phyloP scores from a whole-genome alignment of 345 rosid species.

The Populus ilicifolia region DNA sequence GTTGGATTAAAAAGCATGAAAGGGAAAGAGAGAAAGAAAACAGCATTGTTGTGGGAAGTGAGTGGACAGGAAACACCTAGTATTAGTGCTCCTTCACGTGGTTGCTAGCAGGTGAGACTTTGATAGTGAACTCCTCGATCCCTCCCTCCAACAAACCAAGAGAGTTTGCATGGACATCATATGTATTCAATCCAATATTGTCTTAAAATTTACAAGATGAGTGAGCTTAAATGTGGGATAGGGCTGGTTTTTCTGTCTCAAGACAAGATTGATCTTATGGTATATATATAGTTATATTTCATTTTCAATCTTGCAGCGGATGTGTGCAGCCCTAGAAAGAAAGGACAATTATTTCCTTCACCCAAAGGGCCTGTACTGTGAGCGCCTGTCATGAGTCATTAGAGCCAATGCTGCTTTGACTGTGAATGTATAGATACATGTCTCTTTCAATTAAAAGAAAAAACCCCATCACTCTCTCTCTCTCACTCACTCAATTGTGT shows the following conservation, averaged over 20 bases:
- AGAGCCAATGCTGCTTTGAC: no score
- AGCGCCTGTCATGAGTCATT: not conserved
- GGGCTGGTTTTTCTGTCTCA: no score
- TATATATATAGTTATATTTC: not conserved
- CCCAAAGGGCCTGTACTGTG: not conserved
- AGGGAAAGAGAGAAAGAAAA: constrained; percentile 14
- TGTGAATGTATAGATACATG: not conserved
- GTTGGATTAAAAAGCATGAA: constrained; percentile 14
- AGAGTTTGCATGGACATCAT: constrained; percentile 3
- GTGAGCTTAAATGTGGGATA: no score
- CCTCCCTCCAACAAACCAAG: not conserved
- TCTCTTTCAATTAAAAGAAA: constrained; percentile 50
- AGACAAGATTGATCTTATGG: no score
- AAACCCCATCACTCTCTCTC: constrained; percentile 5
- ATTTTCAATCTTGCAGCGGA: constrained; percentile 14
- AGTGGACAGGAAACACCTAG: constrained; percentile 31
- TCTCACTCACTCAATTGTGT: not conserved
- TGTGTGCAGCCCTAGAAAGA: constrained; percentile 16
- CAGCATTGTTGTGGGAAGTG: constrained; percentile 26
- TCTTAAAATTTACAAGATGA: no score
- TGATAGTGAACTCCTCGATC: not conserved
- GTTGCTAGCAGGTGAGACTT: constrained; percentile 20
- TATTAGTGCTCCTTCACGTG: constrained; percentile 39
- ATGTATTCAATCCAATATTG: no score
- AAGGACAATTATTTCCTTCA: constrained; percentile 20